Evolutionary conservation across 2,329 filamentous ascomycete genomes (phyloP).

Genomic region (Chaetomium sp.): DNA sequence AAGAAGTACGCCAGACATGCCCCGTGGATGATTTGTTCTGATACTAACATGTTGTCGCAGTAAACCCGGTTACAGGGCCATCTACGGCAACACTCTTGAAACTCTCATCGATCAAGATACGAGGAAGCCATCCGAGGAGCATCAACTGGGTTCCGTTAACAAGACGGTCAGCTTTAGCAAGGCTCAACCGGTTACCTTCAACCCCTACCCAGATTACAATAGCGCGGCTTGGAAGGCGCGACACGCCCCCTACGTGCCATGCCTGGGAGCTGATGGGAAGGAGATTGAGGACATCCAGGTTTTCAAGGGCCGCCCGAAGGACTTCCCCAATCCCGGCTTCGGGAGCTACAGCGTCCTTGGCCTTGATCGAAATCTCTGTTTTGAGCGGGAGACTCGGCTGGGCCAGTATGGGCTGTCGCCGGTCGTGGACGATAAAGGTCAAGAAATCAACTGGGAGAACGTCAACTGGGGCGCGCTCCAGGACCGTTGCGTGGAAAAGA

Average conservation of each 20-base stretch:
- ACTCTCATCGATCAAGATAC: slow-evolving; percentile 37
- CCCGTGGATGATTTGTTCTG: neutral
- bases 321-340: slow-evolving; percentile 55
- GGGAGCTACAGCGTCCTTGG: slow-evolving; percentile 56
- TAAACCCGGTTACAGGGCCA: slow-evolving; percentile 40
- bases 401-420: slow-evolving; percentile 56
- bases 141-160: slow-evolving; percentile 24
- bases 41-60: slow-evolving; percentile 26
- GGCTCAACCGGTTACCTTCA: slow-evolving; percentile 51
- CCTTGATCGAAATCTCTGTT: slow-evolving; percentile 58
- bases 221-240: slow-evolving; percentile 50
- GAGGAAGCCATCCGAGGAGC: slow-evolving; percentile 26
- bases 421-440: slow-evolving; percentile 40
- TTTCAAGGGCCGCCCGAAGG: slow-evolving; percentile 54
- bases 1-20: slow-evolving; percentile 27
- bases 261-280: slow-evolving; percentile 57
- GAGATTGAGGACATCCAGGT: slow-evolving; percentile 56
- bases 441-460: slow-evolving; percentile 50
- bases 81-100: slow-evolving; percentile 52
- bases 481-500: slow-evolving; percentile 56
- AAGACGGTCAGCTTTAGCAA: slow-evolving; percentile 31
- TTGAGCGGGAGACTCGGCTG: slow-evolving; percentile 62
- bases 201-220: slow-evolving; percentile 68
- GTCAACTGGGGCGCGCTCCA: slow-evolving; percentile 69
- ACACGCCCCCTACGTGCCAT: slow-evolving; percentile 55